These are phyloP conservation scores for Pseudonitzschia pungens DNA, from an alignment of 108 stramenopile genomes.

Conservation along the genomic window DNA sequence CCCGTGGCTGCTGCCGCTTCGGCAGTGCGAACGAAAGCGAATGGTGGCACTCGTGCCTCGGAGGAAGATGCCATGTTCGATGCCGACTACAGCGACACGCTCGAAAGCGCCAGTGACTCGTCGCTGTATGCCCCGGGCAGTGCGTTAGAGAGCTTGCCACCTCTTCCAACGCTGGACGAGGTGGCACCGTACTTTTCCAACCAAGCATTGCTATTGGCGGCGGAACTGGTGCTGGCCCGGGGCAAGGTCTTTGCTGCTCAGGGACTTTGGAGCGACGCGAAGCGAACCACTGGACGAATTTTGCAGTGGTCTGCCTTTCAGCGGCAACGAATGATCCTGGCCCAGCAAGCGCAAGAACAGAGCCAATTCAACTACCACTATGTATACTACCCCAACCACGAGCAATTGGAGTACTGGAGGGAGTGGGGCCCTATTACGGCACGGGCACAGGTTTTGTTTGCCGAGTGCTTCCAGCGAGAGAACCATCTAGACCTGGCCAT, in stretches of 20 bases:
- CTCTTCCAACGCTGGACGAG: neutral
- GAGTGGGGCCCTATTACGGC: neutral
- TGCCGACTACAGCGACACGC: neutral
- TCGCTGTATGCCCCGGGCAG: no score
- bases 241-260: slow-evolving; percentile 12
- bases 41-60: neutral
- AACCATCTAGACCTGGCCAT: slow-evolving; percentile 10
- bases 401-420: neutral
- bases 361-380: neutral
- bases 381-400: neutral
- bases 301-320: neutral
- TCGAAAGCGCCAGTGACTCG: neutral
- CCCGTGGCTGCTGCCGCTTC: neutral
- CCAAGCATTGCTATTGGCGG: slow-evolving; percentile 4
- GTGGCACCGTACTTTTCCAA: slow-evolving; percentile 9
- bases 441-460: slow-evolving; percentile 5
- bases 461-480: neutral
- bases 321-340: neutral
- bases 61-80: neutral
- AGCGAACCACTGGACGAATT: neutral
- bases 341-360: neutral
- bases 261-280: slow-evolving; percentile 1
- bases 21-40: neutral
- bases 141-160: neutral
- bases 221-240: neutral